Percentiles rank a stretch among this genome's conserved stretches.
phyloP scores from a whole-genome alignment of 148 eudicot species.

The Rhododendron ferrugineum region DNA sequence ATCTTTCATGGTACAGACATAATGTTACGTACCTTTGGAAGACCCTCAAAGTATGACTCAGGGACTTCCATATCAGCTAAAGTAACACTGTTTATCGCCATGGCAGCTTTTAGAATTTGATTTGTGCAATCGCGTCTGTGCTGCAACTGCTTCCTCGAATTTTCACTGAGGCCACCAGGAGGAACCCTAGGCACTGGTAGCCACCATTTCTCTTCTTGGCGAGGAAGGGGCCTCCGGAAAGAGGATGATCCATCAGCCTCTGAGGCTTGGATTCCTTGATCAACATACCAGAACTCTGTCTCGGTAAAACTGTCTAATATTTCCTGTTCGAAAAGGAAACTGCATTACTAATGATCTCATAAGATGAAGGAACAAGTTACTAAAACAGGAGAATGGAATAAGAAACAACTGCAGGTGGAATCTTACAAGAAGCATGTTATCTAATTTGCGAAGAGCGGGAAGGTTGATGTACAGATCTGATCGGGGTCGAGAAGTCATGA shows the following conservation, averaged over 20 bases:
- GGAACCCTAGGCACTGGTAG: slow-evolving; percentile 68
- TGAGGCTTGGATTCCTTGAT: slow-evolving; percentile 46
- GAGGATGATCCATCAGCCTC: slow-evolving; percentile 50
- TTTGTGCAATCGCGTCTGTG: slow-evolving; percentile 51
- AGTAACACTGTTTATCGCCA: slow-evolving; percentile 51
- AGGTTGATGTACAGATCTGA: slow-evolving; percentile 67
- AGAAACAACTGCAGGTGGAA: neutral
- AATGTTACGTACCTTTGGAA: slow-evolving; percentile 53
- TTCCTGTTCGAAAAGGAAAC: slow-evolving; percentile 22
- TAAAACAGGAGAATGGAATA: neutral
- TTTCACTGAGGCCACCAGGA: slow-evolving; percentile 49
- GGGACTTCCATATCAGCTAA: slow-evolving; percentile 64
- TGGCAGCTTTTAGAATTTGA: slow-evolving; percentile 65
- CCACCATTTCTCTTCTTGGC: slow-evolving; percentile 76
- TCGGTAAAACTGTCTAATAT: slow-evolving; percentile 42
- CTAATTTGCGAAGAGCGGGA: slow-evolving; percentile 83
- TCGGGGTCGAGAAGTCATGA: slow-evolving; percentile 80
- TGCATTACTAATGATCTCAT: neutral
- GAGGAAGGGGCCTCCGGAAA: slow-evolving; percentile 37
- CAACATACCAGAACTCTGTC: slow-evolving; percentile 72
- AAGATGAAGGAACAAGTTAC: neutral
- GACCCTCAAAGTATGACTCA: slow-evolving; percentile 41
- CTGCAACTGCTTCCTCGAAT: slow-evolving; percentile 45
- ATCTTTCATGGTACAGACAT: neutral
- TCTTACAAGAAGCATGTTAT: slow-evolving; percentile 83